Percentiles rank a stretch among this genome's conserved stretches.
Evolutionary conservation across 1,284 basidiomycete species (phyloP).

Genomic region (Tilletia walkeri): DNA sequence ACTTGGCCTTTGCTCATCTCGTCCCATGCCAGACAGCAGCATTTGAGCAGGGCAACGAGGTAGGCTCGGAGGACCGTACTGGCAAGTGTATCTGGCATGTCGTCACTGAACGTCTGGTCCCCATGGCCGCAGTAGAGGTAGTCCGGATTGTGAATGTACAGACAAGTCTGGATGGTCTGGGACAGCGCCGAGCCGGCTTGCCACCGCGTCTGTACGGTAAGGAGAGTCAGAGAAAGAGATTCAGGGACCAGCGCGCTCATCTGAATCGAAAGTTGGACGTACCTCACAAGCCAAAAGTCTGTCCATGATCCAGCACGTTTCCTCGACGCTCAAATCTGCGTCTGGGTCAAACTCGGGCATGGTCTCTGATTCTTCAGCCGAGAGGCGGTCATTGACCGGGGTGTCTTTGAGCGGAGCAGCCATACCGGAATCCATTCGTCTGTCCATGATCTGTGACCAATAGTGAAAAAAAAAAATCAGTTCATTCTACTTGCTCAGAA

Average conservation of each 20-base stretch:
- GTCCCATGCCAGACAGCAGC: conserved; percentile 75
- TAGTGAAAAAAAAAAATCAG: background rate
- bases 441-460: conserved; percentile 73
- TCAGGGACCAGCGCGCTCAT: conserved; percentile 24
- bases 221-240: conserved; percentile 17
- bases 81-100: conserved; percentile 62
- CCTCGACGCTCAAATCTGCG: conserved; percentile 66
- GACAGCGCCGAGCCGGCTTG: conserved; percentile 77
- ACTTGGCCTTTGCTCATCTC: conserved; percentile 72
- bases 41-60: conserved; percentile 74
- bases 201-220: conserved; percentile 71
- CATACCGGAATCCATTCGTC: conserved; percentile 80
- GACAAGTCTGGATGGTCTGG: conserved; percentile 79
- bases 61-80: conserved; percentile 70
- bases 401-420: conserved; percentile 52
- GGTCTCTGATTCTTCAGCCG: conserved; percentile 55
- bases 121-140: conserved; percentile 46
- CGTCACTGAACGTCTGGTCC: conserved; percentile 16
- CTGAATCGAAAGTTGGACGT: conserved; percentile 25
- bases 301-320: conserved; percentile 85
- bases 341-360: conserved; percentile 65
- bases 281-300: conserved; percentile 77
- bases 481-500: background rate
- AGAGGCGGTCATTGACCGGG: conserved; percentile 56
- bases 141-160: conserved; percentile 71